Conservation (phyloP, 345 rosid species). For the Adansonia digitata region DNA sequence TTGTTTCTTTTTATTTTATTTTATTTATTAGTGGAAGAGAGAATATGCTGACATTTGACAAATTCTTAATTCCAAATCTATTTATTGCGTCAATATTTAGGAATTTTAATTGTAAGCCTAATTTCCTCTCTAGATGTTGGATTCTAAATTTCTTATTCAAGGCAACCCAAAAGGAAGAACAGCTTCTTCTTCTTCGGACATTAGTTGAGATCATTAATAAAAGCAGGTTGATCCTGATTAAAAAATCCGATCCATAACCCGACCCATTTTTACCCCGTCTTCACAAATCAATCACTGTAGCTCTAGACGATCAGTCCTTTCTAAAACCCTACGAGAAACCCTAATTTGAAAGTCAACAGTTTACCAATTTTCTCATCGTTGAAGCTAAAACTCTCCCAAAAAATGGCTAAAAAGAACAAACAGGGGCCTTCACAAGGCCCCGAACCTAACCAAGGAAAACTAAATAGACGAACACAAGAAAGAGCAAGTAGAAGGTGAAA, state of each 20-base stretch:
- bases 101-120: too few species aligned
- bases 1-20: too few species aligned
- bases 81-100: not conserved
- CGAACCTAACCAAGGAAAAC: conserved; percentile 13
- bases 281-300: not conserved
- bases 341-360: not conserved
- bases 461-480: conserved; percentile 13
- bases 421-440: conserved; percentile 7
- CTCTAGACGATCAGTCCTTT: not conserved
- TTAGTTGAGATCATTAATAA: too few species aligned
- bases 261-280: not conserved
- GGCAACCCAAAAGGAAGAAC: not conserved
- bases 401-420: conserved; percentile 1
- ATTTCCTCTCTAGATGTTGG: not conserved
- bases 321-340: not conserved
- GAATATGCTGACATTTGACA: not conserved
- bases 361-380: not conserved
- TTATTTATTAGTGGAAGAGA: not conserved
- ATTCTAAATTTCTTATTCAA: too few species aligned
- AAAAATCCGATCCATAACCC: not conserved
- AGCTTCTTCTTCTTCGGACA: too few species aligned
- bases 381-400: not conserved
- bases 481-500: conserved; percentile 16
- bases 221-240: not conserved
- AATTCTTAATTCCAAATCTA: not conserved